Conservation (phyloP, 2,329 filamentous ascomycete genomes). For the Aspergillus sp. region DNA sequence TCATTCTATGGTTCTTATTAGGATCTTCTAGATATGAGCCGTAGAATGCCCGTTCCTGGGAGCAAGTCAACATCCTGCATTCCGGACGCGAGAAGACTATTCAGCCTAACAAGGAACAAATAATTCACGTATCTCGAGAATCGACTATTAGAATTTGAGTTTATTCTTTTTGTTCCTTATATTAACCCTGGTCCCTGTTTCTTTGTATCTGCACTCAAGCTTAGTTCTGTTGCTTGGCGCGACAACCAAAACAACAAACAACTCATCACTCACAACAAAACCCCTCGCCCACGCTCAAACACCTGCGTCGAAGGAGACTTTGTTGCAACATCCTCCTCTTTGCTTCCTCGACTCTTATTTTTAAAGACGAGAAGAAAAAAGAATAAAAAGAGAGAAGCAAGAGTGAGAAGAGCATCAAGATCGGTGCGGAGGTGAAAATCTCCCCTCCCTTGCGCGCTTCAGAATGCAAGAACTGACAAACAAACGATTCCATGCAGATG, state of each 20-base stretch:
- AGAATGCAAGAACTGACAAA: not conserved
- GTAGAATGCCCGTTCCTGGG: conserved; percentile 11
- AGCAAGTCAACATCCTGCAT: conserved; percentile 9
- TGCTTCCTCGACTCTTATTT: not conserved
- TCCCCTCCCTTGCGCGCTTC: not conserved
- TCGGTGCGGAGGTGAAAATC: conserved; percentile 6
- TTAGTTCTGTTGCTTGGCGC: conserved; percentile 14
- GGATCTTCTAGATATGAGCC: conserved; percentile 1
- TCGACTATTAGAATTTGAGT: not conserved
- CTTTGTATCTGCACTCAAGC: not conserved
- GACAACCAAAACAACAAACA: conserved; percentile 9
- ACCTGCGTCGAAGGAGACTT: not conserved
- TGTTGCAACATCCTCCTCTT: not conserved
- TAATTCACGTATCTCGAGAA: not conserved
- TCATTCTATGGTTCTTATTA: not conserved
- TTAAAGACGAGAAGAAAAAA: not conserved
- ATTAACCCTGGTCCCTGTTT: not conserved
- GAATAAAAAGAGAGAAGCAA: not conserved
- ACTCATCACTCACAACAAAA: conserved; percentile 1
- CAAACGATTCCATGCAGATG: conserved; percentile 9
- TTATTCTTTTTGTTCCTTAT: not conserved
- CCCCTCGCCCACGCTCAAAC: not conserved
- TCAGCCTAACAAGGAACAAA: not conserved
- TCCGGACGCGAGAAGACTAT: not conserved
- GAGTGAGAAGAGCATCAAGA: not conserved